These are phyloP conservation scores for Kondoa malvinella DNA, from an alignment of 768 basidiomycete genomes.

Conservation along the genomic window DNA sequence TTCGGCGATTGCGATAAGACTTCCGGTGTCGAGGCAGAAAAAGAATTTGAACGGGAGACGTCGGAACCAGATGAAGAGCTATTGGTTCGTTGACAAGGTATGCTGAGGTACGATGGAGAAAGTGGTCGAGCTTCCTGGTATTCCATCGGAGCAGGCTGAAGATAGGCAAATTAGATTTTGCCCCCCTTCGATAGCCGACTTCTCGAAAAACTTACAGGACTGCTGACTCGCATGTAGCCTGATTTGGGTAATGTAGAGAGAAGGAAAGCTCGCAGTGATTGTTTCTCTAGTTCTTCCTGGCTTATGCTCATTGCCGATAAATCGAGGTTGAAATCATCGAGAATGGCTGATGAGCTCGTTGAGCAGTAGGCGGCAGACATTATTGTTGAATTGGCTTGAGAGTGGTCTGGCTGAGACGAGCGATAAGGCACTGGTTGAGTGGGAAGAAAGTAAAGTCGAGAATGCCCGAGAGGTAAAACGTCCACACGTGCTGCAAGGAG, in stretches of 20 bases:
- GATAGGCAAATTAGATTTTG: too few species aligned
- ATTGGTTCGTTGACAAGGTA: background rate
- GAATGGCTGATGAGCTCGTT: background rate
- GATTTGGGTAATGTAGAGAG: background rate
- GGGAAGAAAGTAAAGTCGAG: too few species aligned
- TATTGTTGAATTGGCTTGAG: too few species aligned
- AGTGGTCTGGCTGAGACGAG: too few species aligned
- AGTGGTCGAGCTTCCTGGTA: too few species aligned
- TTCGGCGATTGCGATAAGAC: too few species aligned
- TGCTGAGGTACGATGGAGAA: background rate
- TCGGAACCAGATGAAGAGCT: background rate
- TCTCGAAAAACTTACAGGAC: background rate
- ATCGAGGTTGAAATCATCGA: background rate
- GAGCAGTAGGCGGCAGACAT: background rate
- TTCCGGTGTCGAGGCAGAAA: background rate
- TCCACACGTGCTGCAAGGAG: too few species aligned
- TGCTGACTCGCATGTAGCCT: background rate
- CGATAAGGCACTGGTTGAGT: too few species aligned
- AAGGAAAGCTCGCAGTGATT: background rate
- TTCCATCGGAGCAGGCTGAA: too few species aligned
- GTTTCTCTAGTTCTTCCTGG: background rate
- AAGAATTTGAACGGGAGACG: background rate
- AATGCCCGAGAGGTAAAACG: too few species aligned
- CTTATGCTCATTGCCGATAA: background rate
- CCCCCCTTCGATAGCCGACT: too few species aligned